These are phyloP conservation scores for Starmerella lactis-condensi DNA, from an alignment of 805 yeast genomes.

Conservation along the genomic window DNA sequence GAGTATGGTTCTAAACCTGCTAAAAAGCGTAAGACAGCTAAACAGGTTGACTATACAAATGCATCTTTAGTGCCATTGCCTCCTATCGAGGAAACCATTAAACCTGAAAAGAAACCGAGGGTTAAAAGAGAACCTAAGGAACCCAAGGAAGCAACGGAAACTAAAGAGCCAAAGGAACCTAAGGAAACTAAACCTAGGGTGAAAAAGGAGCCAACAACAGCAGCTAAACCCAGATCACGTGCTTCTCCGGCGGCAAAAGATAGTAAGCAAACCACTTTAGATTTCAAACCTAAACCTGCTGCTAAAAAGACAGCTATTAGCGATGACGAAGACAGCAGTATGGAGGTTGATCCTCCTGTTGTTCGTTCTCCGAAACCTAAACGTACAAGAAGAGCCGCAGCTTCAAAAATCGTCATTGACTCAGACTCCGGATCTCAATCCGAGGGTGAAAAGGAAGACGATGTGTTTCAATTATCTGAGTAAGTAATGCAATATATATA, in stretches of 20 bases:
- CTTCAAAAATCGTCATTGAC: constrained; percentile 1
- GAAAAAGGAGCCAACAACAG: constrained; percentile 1
- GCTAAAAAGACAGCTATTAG: constrained; percentile 1
- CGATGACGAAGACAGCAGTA: constrained; percentile 1
- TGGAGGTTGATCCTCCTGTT: no score
- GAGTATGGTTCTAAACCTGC: constrained; percentile 18
- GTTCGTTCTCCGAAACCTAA: background rate
- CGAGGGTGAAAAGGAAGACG: constrained; percentile 2
- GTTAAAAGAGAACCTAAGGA: constrained; percentile 2
- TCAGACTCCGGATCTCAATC: background rate
- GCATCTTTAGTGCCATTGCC: constrained; percentile 14
- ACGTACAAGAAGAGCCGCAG: constrained; percentile 1
- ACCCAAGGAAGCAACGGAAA: constrained; percentile 1
- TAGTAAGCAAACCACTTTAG: constrained; percentile 1
- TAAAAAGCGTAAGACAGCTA: constrained; percentile 17
- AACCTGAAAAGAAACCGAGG: constrained; percentile 3
- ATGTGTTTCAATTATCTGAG: constrained; percentile 2
- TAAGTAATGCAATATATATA: background rate
- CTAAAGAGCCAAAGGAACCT: background rate
- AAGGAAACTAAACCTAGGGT: background rate
- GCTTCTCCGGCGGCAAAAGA: background rate
- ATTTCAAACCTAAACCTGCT: background rate
- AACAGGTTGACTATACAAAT: constrained; percentile 7
- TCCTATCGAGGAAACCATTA: constrained; percentile 12
- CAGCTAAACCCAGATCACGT: background rate